These are phyloP conservation scores for Parachaetomium inaequale DNA, from an alignment of 495 filamentous ascomycete genomes.

Conservation along the genomic window DNA sequence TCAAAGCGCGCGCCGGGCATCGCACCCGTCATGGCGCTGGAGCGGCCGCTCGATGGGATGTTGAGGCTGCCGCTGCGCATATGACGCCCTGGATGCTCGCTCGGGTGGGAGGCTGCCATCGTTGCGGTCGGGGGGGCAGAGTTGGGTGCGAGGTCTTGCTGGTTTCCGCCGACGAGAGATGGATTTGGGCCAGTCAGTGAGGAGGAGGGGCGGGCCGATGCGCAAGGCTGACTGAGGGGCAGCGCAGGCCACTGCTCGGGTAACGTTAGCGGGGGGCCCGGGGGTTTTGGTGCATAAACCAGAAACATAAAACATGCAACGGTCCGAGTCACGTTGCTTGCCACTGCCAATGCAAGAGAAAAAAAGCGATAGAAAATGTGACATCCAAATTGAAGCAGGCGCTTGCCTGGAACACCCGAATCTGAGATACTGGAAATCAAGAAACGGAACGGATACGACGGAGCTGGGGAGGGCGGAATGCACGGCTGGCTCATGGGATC, in stretches of 20 bases:
- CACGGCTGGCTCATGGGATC: too few species aligned
- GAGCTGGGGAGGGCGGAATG: too few species aligned
- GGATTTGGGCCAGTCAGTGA: slow-evolving; percentile 1
- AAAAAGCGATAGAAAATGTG: too few species aligned
- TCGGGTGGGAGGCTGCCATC: slow-evolving; percentile 36
- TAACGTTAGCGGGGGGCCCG: not conserved
- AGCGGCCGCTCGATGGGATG: slow-evolving; percentile 40
- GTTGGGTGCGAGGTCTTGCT: not conserved
- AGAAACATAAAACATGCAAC: too few species aligned
- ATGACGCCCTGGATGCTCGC: slow-evolving; percentile 53
- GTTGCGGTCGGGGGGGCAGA: not conserved
- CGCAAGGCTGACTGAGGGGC: slow-evolving; percentile 9
- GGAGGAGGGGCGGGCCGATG: slow-evolving; percentile 4
- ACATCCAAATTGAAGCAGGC: too few species aligned
- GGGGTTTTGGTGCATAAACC: not conserved
- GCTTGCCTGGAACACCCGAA: too few species aligned
- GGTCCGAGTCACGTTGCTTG: too few species aligned
- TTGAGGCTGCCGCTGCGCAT: slow-evolving; percentile 51
- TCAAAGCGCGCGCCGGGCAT: slow-evolving; percentile 55
- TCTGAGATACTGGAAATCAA: not conserved
- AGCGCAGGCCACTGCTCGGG: not conserved
- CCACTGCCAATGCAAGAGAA: too few species aligned
- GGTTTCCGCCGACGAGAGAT: not conserved
- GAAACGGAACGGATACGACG: too few species aligned
- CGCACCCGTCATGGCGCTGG: slow-evolving; percentile 36